Evolutionary conservation across 352 stramenopile genomes (phyloP).

Genomic region (Ophiocytium majus): DNA sequence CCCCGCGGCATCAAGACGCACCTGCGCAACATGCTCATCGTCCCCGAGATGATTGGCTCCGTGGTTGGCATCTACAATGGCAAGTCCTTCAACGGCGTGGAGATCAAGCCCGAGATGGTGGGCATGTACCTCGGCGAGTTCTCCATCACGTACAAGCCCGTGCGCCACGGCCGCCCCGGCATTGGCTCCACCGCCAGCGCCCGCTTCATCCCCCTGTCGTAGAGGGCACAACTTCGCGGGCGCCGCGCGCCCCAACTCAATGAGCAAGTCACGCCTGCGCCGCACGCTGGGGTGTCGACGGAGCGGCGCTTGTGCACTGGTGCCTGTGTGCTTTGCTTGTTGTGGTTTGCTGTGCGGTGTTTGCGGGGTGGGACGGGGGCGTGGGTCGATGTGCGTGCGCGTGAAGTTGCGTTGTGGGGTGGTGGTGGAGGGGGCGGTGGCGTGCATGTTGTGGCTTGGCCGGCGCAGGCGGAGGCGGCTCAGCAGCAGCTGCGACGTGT

Average conservation of each 20-base stretch:
- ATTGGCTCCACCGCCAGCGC: constrained; percentile 94
- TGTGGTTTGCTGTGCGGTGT: too few species aligned
- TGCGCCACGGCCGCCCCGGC: constrained; percentile 95
- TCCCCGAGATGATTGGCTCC: constrained; percentile 99
- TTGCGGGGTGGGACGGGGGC: too few species aligned
- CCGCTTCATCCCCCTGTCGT: constrained; percentile 99
- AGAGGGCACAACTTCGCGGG: constrained; percentile 55
- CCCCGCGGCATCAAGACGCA: constrained; percentile 98
- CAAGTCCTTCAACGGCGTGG: constrained; percentile 70
- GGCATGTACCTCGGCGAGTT: constrained; percentile 99
- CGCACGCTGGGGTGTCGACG: too few species aligned
- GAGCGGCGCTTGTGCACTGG: too few species aligned
- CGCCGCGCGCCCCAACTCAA: neutral
- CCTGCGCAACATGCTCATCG: constrained; percentile 99
- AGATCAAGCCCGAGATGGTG: constrained; percentile 99
- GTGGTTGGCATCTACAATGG: constrained; percentile 99
- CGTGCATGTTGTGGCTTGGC: too few species aligned
- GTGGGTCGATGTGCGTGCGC: too few species aligned
- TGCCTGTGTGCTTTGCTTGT: too few species aligned
- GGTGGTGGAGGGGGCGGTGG: too few species aligned
- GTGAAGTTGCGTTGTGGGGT: too few species aligned
- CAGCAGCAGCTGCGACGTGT: too few species aligned
- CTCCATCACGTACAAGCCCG: constrained; percentile 97
- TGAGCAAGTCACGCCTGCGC: too few species aligned
- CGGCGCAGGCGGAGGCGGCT: too few species aligned